Evolutionary conservation across 148 eudicot genomes (phyloP).

Genomic region (Agrostemma githago): DNA sequence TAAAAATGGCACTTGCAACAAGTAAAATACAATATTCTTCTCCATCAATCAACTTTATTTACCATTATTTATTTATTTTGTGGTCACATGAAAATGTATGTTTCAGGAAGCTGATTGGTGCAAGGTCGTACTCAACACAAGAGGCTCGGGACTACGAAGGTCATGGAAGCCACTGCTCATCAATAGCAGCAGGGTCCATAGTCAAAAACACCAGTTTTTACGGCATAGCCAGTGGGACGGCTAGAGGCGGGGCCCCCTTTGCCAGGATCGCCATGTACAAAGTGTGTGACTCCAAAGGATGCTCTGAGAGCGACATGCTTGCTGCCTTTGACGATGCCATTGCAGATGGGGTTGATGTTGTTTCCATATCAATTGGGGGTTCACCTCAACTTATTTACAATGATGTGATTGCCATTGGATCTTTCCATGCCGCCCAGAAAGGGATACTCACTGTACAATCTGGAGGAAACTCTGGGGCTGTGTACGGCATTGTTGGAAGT

Average conservation of each 20-base stretch:
- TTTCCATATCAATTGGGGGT: not conserved
- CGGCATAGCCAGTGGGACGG: constrained; percentile 5
- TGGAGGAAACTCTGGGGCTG: not conserved
- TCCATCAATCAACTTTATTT: too few relatives aligned
- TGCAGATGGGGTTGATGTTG: constrained; percentile 15
- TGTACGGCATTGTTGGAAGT: not conserved
- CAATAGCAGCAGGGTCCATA: constrained; percentile 1
- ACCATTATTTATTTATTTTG: too few relatives aligned
- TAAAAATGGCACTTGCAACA: constrained; percentile 51
- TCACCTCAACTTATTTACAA: not conserved
- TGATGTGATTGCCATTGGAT: not conserved
- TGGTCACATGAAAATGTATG: too few relatives aligned
- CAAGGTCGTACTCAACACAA: constrained; percentile 6
- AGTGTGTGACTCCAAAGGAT: not conserved
- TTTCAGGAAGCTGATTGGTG: constrained; percentile 11
- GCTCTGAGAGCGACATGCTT: not conserved
- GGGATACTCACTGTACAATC: constrained; percentile 4
- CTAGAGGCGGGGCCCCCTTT: constrained; percentile 12
- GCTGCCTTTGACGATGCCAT: constrained; percentile 18
- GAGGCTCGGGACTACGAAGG: constrained; percentile 13
- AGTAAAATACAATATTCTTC: constrained; percentile 24
- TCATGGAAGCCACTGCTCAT: constrained; percentile 12
- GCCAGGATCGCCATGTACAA: constrained; percentile 12
- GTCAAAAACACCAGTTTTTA: constrained; percentile 1
- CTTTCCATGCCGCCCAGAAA: constrained; percentile 16